A percentile compares a stretch with the other conserved stretches of the same genome.
phyloP scores from a whole-genome alignment of 116 monocot genomes.

The Posidonia oceanica region DNA sequence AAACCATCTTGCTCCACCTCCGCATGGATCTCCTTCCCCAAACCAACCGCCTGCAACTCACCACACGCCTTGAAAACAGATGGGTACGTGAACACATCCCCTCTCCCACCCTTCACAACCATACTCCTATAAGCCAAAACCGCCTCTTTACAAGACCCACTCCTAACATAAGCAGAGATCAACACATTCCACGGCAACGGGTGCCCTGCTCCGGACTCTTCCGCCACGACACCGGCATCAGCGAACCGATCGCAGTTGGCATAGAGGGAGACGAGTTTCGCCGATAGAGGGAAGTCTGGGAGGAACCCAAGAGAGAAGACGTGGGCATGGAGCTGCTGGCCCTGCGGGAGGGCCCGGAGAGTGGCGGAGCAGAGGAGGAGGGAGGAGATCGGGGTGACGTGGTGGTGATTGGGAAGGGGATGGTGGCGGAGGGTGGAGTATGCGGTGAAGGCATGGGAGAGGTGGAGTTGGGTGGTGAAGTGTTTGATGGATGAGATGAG shows the following conservation, averaged over 20 bases:
- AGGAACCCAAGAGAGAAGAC: constrained; percentile 17
- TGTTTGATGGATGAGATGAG: constrained; percentile 9
- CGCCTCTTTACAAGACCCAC: constrained; percentile 5
- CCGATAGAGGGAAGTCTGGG: neutral
- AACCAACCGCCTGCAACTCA: constrained; percentile 1
- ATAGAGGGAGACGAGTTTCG: constrained; percentile 22
- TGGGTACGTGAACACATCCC: constrained; percentile 20
- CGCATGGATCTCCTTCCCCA: constrained; percentile 16
- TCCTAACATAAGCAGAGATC: constrained; percentile 22
- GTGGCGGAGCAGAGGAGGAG: constrained; percentile 19
- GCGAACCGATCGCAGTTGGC: constrained; percentile 1
- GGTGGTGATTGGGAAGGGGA: constrained; percentile 6
- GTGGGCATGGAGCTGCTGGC: constrained; percentile 31
- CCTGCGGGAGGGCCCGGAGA: constrained; percentile 5
- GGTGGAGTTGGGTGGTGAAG: neutral
- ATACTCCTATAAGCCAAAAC: constrained; percentile 13
- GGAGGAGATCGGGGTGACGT: constrained; percentile 12
- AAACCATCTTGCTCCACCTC: constrained; percentile 24
- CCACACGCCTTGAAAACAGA: constrained; percentile 33
- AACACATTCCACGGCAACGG: constrained; percentile 33
- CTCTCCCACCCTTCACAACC: constrained; percentile 8
- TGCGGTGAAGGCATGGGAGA: constrained; percentile 12
- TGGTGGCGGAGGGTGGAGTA: constrained; percentile 14
- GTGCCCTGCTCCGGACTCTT: neutral
- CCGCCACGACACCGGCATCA: constrained; percentile 8